Conservation (phyloP, 2,329 filamentous ascomycete species). For the Proliferodiscus dingleyae region DNA sequence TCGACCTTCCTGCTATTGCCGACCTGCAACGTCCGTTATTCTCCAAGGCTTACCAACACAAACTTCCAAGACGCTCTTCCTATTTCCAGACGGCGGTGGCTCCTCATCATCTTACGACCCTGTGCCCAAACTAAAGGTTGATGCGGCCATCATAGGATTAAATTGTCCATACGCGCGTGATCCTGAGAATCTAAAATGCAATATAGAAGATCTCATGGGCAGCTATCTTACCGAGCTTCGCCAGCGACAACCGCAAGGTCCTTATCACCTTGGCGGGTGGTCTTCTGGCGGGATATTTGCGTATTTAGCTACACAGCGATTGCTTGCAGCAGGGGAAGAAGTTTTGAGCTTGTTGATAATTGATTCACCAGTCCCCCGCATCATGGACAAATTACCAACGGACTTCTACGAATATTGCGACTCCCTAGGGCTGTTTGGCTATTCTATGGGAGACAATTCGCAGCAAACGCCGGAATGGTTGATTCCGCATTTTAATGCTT, state of each 20-base stretch:
- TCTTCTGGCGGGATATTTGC: slow-evolving; percentile 49
- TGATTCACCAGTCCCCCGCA: slow-evolving; percentile 39
- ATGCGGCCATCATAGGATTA: slow-evolving; percentile 35
- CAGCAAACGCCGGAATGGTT: slow-evolving; percentile 40
- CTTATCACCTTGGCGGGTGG: slow-evolving; percentile 49
- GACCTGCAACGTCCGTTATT: slow-evolving; percentile 27
- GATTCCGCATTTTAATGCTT: slow-evolving; percentile 46
- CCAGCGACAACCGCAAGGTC: slow-evolving; percentile 41
- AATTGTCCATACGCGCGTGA: slow-evolving; percentile 38
- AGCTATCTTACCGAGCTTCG: slow-evolving; percentile 41
- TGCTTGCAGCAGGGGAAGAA: slow-evolving; percentile 35
- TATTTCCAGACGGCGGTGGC: slow-evolving; percentile 43
- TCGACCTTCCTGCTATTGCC: slow-evolving; percentile 1
- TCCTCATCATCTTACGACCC: slow-evolving; percentile 38
- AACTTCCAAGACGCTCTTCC: slow-evolving; percentile 29
- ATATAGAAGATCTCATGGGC: slow-evolving; percentile 33
- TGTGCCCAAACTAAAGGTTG: slow-evolving; percentile 31
- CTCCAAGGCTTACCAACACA: slow-evolving; percentile 30
- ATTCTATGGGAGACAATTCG: slow-evolving; percentile 7
- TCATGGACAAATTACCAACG: slow-evolving; percentile 43
- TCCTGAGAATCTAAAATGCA: slow-evolving; percentile 28
- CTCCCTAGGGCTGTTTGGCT: slow-evolving; percentile 40
- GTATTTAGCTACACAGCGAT: slow-evolving; percentile 39
- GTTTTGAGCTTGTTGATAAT: slow-evolving; percentile 38
- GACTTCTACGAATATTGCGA: slow-evolving; percentile 46